A percentile compares a stretch with the other conserved stretches of the same genome.
Evolutionary conservation across 208 protist genomes (phyloP).

Genomic region (Acanthamoeba castellanii): DNA sequence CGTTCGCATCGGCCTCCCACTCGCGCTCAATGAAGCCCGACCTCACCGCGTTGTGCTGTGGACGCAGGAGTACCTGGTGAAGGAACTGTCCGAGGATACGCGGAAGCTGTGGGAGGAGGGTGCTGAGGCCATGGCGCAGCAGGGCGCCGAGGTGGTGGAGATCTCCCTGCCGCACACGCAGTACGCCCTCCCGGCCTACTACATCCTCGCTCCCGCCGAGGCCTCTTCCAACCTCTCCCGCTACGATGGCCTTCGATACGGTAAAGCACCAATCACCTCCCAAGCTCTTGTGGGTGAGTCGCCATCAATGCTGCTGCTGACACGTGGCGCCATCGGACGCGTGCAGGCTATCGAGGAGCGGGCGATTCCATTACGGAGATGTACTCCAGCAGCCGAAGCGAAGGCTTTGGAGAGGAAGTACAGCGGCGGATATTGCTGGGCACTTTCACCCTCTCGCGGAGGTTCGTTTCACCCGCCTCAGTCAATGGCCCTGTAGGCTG

Average conservation of each 20-base stretch:
- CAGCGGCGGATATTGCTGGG: constrained; percentile 70
- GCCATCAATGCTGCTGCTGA: too few relatives aligned
- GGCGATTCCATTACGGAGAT: constrained; percentile 51
- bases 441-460: constrained; percentile 69
- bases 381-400: constrained; percentile 58
- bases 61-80: constrained; percentile 80
- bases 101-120: constrained; percentile 77
- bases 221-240: constrained; percentile 85
- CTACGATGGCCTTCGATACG: constrained; percentile 86
- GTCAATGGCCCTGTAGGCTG: too few relatives aligned
- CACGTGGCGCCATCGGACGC: too few relatives aligned
- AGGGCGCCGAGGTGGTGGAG: constrained; percentile 79
- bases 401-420: constrained; percentile 73
- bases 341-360: constrained; percentile 40
- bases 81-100: constrained; percentile 76
- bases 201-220: constrained; percentile 85
- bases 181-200: constrained; percentile 84
- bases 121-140: constrained; percentile 20
- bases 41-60: background rate
- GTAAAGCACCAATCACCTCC: background rate
- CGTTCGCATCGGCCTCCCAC: background rate
- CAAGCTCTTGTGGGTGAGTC: too few relatives aligned
- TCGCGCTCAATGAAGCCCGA: background rate
- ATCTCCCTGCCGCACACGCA: constrained; percentile 81
- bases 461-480: background rate